Percentiles rank a stretch among this genome's conserved stretches.
Conservation (phyloP, 306 rosid genomes). For the Potentilla sterilis region DNA sequence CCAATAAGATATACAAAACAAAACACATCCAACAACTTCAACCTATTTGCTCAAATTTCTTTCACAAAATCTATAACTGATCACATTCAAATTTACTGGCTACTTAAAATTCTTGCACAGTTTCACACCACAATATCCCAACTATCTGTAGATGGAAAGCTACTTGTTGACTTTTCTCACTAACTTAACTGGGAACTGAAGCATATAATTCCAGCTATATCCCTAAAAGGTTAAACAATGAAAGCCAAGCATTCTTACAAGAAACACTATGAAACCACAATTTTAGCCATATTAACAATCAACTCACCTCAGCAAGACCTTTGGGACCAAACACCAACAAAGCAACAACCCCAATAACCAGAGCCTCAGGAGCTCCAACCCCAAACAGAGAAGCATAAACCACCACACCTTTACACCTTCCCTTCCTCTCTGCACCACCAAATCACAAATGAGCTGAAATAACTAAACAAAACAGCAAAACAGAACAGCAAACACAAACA, state of each 20-base stretch:
- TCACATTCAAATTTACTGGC: background rate
- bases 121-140: background rate
- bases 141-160: background rate
- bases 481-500: constrained; percentile 6
- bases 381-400: constrained; percentile 95
- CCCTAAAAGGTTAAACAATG: background rate
- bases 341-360: constrained; percentile 99
- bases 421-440: constrained; percentile 55
- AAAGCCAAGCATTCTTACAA: background rate
- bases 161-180: background rate
- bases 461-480: constrained; percentile 5
- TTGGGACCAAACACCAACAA: constrained; percentile 97
- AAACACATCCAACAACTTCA: no score
- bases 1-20: no score
- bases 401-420: constrained; percentile 53
- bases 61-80: background rate
- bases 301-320: constrained; percentile 98
- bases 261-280: background rate
- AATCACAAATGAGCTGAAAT: constrained; percentile 15
- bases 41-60: background rate
- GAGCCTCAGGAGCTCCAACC: constrained; percentile 98
- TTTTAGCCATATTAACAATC: background rate
- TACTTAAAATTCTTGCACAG: background rate
- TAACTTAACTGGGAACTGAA: background rate
- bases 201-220: background rate